Percentiles rank a stretch among this genome's conserved stretches.
phyloP scores from a whole-genome alignment of 441 rosid species.

The Erysimum cheiri region DNA sequence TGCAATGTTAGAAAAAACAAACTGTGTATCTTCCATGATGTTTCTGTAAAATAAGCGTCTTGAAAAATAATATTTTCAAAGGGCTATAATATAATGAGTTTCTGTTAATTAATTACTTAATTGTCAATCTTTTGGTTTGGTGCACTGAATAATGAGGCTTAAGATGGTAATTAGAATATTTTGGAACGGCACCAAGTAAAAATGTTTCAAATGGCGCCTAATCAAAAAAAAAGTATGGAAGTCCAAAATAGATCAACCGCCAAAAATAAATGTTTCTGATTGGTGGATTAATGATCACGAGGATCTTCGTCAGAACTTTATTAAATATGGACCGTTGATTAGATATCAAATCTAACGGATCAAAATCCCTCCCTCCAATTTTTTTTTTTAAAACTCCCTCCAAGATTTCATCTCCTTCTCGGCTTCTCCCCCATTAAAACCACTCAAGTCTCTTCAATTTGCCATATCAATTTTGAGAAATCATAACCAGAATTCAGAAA shows the following conservation, averaged over 20 bases:
- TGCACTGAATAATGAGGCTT: too few species aligned
- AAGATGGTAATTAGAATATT: not conserved
- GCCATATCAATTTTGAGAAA: not conserved
- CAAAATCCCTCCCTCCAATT: not conserved
- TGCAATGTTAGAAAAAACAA: too few species aligned
- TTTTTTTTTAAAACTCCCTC: constrained; percentile 19
- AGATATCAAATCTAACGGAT: constrained; percentile 1
- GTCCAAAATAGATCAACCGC: not conserved
- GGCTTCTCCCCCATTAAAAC: not conserved
- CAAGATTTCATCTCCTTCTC: not conserved
- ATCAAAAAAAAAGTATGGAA: not conserved
- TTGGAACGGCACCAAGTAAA: not conserved
- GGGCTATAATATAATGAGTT: too few species aligned
- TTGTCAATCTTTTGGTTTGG: too few species aligned
- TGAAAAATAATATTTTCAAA: too few species aligned
- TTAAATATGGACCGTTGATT: constrained; percentile 19
- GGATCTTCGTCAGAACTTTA: not conserved
- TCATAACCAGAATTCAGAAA: too few species aligned
- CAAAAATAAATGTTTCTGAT: not conserved
- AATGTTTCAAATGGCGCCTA: constrained; percentile 9
- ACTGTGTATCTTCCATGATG: too few species aligned
- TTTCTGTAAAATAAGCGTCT: too few species aligned
- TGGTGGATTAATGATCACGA: constrained; percentile 19
- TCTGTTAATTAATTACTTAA: too few species aligned
- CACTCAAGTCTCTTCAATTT: not conserved